Base-by-base conservation (phyloP, 495 filamentous ascomycete species). In the Trichoderma virens region DNA sequence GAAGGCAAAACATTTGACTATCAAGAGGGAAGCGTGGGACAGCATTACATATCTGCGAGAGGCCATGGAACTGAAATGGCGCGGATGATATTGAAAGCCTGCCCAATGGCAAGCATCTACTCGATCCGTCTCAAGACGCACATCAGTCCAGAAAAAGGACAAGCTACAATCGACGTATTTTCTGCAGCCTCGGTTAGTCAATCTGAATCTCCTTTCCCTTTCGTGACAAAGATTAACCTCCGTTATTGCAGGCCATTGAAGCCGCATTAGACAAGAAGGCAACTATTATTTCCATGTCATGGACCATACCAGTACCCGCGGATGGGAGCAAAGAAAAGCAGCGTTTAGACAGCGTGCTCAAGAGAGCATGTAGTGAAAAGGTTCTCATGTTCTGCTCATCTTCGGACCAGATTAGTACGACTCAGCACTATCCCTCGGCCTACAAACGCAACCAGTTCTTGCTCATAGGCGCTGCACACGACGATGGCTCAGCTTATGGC, bases 221-320 rank as follows among this genome's bases (percentile, higher is more conserved):
- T 4, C 5, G 18, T 54, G 5, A 5, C 45, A 27, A 54, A 5
- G 25, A 6, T 27, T 54, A 20, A 6, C 16, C 18, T 5, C 5
- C 45, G 34, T 35, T 35, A 35, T 11, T 11, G 11, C 25, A 60
- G 56, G 56, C 56, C 25, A 60, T 60, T 30, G 25, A 60, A 25
- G n/a, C 18, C 5, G 56, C 56, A 11, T 14, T 60, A 16, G 56
- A 60, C 3, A 23, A 28, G 56, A 60, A 60, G 25, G 56, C 56
- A 2, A 60, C n/a, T 5, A 60, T 60, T 9, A 60, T 60, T 30
- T 60, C 56, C 56, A 60, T 60, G 56, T 60, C 56, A 11, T 60
- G 56, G 56, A 25, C 56, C 8, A 30, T 60, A 16, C 18, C 18
- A 5, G 14, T 60, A 30, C 56, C 56, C 11, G 16, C 25, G 5